Percentiles rank a stretch among this genome's conserved stretches.
Conservation (phyloP, 148 eudicot species). For the Vaccinium macrocarpon region DNA sequence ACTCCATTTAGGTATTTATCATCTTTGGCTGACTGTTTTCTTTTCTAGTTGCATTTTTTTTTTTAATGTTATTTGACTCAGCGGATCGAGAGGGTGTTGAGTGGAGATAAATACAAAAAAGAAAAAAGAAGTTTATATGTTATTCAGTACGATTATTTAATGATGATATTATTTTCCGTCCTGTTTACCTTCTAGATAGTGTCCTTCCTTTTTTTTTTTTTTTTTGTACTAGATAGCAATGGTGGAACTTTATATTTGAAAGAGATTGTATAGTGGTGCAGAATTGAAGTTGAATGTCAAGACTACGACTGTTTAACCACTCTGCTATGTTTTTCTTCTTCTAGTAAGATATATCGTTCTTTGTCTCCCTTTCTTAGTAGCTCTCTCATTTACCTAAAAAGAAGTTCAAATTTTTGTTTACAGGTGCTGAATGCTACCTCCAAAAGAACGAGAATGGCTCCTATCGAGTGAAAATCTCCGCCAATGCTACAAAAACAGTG, state of each 20-base stretch:
- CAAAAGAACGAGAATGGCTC: constrained; percentile 58
- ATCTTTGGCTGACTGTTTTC: background rate
- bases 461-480: constrained; percentile 70
- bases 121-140: background rate
- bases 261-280: background rate
- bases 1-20: background rate
- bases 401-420: constrained; percentile 11
- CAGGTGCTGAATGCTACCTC: constrained; percentile 64
- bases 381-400: background rate
- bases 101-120: background rate
- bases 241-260: background rate
- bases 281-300: background rate
- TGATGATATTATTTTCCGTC: background rate
- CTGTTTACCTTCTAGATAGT: background rate
- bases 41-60: background rate
- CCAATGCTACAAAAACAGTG: constrained; percentile 75
- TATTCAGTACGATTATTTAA: background rate
- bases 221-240: background rate
- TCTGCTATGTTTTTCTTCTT: background rate
- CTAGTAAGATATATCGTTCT: background rate
- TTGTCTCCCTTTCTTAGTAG: background rate
- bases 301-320: background rate
- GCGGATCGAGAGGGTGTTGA: background rate
- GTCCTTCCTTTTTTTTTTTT: background rate
- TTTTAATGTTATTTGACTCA: background rate